A percentile compares a stretch with the other conserved stretches of the same genome.
Evolutionary conservation across 2,329 filamentous ascomycete genomes (phyloP).

Genomic region (Neurospora crassa): DNA sequence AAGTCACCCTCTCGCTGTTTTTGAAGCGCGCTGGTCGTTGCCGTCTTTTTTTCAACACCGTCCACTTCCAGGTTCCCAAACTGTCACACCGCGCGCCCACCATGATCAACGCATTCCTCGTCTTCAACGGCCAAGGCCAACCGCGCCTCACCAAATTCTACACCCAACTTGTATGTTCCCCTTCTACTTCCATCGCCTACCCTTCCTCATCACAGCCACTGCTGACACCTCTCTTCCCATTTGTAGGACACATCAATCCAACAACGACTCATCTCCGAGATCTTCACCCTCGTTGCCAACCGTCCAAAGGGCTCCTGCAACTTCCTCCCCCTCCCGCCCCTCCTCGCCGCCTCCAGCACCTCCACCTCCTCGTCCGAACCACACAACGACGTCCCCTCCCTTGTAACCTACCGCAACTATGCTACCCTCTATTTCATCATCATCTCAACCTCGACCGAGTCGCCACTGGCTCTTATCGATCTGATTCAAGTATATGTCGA

Average conservation of each 20-base stretch:
- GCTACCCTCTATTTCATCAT: conserved; percentile 98
- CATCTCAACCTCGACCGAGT: conserved; percentile 93
- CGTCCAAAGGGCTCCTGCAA: conserved; percentile 90
- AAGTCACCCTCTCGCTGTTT: neutral
- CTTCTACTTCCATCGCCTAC: neutral
- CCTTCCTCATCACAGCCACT: neutral
- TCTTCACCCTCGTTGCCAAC: conserved; percentile 91
- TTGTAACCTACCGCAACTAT: conserved; percentile 97
- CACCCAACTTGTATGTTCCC: conserved; percentile 66
- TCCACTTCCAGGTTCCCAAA: neutral
- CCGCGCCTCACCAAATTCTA: conserved; percentile 98
- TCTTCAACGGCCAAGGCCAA: conserved; percentile 98
- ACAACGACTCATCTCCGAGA: conserved; percentile 92
- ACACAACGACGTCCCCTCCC: conserved; percentile 81
- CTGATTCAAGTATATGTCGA: conserved; percentile 98
- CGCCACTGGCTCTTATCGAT: conserved; percentile 87
- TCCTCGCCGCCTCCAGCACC: conserved; percentile 54
- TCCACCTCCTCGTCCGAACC: conserved; percentile 55
- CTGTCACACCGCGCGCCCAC: conserved; percentile 18
- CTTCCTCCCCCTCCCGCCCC: conserved; percentile 73
- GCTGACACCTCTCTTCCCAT: neutral
- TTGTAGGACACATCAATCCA: conserved; percentile 88
- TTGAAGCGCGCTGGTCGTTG: neutral
- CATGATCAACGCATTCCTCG: conserved; percentile 98
- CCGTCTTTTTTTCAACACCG: conserved; percentile 1